Percentiles rank a stretch among this genome's conserved stretches.
Conservation (phyloP, 306 rosid genomes). For the Pyrus bretschneideri region DNA sequence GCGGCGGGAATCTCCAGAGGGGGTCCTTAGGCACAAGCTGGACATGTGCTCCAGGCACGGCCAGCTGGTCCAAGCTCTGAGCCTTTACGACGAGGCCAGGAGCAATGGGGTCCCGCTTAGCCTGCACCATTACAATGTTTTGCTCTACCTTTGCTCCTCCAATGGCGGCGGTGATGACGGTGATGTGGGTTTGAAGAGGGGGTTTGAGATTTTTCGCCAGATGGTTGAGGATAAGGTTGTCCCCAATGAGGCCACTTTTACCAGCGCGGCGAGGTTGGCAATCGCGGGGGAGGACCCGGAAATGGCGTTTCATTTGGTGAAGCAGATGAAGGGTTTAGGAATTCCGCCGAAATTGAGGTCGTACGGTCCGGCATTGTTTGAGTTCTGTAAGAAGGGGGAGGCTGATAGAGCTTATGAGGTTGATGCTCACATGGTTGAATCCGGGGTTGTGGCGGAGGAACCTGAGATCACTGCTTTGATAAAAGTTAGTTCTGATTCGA, state of each 20-base stretch:
- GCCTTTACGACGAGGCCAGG: conserved; percentile 65
- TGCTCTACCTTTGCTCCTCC: conserved; percentile 61
- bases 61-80: conserved; percentile 51
- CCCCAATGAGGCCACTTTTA: conserved; percentile 77
- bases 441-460: conserved; percentile 58
- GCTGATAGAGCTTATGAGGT: conserved; percentile 67
- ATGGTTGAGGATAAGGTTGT: conserved; percentile 50
- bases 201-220: conserved; percentile 71
- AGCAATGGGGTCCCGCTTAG: conserved; percentile 28
- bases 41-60: conserved; percentile 53
- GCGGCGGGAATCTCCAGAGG: conserved; percentile 40
- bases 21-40: conserved; percentile 34
- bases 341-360: conserved; percentile 72
- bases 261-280: conserved; percentile 76
- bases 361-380: conserved; percentile 73
- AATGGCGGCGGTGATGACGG: conserved; percentile 14
- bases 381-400: conserved; percentile 69
- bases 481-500: conserved; percentile 37
- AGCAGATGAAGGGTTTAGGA: conserved; percentile 54
- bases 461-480: conserved; percentile 66
- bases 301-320: conserved; percentile 76
- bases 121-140: conserved; percentile 47
- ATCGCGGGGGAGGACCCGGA: conserved; percentile 66
- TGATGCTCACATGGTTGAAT: conserved; percentile 62
- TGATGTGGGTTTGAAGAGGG: conserved; percentile 41